Conservation (phyloP, 768 basidiomycete species). For the Podaxis pistillaris region DNA sequence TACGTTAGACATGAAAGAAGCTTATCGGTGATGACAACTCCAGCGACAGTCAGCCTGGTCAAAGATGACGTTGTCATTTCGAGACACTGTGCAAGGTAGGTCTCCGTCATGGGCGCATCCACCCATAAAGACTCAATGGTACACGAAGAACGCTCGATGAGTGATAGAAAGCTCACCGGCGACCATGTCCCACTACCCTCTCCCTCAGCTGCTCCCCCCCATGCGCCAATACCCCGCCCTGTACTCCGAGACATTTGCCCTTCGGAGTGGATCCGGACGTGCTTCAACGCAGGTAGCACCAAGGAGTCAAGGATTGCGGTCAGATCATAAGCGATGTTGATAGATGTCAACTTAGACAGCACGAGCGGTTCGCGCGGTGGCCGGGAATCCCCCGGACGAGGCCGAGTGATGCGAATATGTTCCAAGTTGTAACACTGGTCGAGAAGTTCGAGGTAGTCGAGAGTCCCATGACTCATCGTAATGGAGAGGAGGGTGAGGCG, state of each 20-base stretch:
- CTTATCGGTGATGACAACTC: constrained; percentile 24
- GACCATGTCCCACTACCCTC: constrained; percentile 22
- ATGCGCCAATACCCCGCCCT: constrained; percentile 15
- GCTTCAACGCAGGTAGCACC: constrained; percentile 28
- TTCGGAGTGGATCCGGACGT: constrained; percentile 27
- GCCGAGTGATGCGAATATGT: constrained; percentile 31
- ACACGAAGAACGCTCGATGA: constrained; percentile 30
- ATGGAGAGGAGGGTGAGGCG: constrained; percentile 29
- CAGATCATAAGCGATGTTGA: constrained; percentile 32
- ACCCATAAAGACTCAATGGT: constrained; percentile 26
- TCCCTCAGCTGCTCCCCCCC: constrained; percentile 9
- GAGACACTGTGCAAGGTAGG: constrained; percentile 25
- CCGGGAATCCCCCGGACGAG: constrained; percentile 20
- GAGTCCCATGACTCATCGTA: constrained; percentile 29
- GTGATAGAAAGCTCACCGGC: constrained; percentile 25
- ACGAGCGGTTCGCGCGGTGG: constrained; percentile 23
- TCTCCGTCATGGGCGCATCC: constrained; percentile 28
- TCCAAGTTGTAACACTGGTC: constrained; percentile 32
- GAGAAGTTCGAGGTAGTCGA: constrained; percentile 30
- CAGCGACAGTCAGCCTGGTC: constrained; percentile 24
- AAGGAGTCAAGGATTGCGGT: constrained; percentile 29
- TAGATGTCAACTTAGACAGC: constrained; percentile 28
- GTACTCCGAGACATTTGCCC: constrained; percentile 8
- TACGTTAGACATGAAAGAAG: constrained; percentile 22
- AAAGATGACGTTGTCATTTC: constrained; percentile 23